Conservation (phyloP, 257 asterid genomes). For the Echites panduratus region DNA sequence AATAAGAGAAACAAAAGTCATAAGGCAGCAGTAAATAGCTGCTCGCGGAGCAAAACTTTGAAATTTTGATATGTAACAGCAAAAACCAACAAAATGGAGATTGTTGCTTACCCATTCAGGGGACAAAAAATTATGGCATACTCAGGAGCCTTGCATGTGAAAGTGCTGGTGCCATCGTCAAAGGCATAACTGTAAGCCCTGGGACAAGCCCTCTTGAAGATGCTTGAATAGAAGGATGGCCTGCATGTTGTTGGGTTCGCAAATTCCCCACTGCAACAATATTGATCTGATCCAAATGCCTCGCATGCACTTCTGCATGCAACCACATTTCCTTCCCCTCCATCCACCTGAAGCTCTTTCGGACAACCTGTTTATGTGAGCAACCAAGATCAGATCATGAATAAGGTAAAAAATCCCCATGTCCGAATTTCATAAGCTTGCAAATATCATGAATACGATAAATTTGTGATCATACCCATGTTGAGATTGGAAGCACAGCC, state of each 20-base stretch:
- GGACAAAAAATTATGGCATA: constrained; percentile 58
- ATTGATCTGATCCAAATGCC: constrained; percentile 68
- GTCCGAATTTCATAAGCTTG: neutral
- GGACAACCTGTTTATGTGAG: constrained; percentile 70
- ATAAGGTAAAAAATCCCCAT: neutral
- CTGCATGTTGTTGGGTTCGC: constrained; percentile 73
- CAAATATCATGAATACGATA: neutral
- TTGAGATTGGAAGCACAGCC: constrained; percentile 66
- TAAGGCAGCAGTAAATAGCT: constrained; percentile 9
- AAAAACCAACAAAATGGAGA: neutral
- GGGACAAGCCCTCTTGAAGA: constrained; percentile 72
- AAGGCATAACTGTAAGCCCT: constrained; percentile 75
- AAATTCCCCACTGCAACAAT: constrained; percentile 78
- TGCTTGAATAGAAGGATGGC: constrained; percentile 65
- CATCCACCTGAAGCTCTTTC: constrained; percentile 71
- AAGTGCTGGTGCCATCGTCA: constrained; percentile 83
- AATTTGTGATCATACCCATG: constrained; percentile 37
- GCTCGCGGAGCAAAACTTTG: neutral
- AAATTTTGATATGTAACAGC: neutral
- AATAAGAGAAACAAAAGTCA: neutral
- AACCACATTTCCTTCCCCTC: constrained; percentile 51
- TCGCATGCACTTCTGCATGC: constrained; percentile 87
- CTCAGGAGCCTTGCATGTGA: constrained; percentile 66
- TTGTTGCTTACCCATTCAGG: constrained; percentile 19
- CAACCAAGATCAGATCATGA: neutral